A percentile compares a stretch with the other conserved stretches of the same genome.
Evolutionary conservation across 208 protist genomes (phyloP).

Genomic region (Trypanosoma cruzi): DNA sequence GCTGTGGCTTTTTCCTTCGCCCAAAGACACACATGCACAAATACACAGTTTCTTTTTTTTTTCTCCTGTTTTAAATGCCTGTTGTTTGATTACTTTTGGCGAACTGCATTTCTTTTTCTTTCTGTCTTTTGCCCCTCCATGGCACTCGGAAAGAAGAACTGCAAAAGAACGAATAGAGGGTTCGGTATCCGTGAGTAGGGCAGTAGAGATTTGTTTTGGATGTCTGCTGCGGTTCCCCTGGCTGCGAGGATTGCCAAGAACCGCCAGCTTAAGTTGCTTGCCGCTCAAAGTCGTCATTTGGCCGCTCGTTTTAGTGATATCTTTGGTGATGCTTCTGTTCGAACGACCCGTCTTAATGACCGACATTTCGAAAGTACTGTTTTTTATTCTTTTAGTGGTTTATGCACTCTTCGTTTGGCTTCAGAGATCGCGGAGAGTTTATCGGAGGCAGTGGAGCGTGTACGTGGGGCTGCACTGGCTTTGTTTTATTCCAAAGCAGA

Average conservation of each 20-base stretch:
- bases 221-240: constrained; percentile 28
- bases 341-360: constrained; percentile 21
- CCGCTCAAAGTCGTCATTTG: constrained; percentile 46
- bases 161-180: neutral
- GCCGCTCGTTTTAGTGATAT: constrained; percentile 34
- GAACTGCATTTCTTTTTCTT: neutral
- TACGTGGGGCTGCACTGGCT: constrained; percentile 23
- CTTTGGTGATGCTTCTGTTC: constrained; percentile 15
- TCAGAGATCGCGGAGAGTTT: constrained; percentile 24
- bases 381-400: constrained; percentile 28
- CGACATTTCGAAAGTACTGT: constrained; percentile 36
- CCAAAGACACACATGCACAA: no score
- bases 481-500: constrained; percentile 19
- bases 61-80: neutral
- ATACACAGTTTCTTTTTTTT: neutral
- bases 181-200: neutral
- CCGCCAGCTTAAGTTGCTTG: constrained; percentile 39
- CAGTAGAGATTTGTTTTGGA: neutral
- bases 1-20: no score
- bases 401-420: constrained; percentile 23
- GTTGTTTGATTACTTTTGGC: neutral
- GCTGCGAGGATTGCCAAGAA: constrained; percentile 35
- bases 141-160: neutral
- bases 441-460: constrained; percentile 28
- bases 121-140: neutral